A percentile compares a stretch with the other conserved stretches of the same genome.
These are phyloP conservation scores for Neurospora sp. DNA, from an alignment of 495 filamentous ascomycete species.

Conservation along the genomic window DNA sequence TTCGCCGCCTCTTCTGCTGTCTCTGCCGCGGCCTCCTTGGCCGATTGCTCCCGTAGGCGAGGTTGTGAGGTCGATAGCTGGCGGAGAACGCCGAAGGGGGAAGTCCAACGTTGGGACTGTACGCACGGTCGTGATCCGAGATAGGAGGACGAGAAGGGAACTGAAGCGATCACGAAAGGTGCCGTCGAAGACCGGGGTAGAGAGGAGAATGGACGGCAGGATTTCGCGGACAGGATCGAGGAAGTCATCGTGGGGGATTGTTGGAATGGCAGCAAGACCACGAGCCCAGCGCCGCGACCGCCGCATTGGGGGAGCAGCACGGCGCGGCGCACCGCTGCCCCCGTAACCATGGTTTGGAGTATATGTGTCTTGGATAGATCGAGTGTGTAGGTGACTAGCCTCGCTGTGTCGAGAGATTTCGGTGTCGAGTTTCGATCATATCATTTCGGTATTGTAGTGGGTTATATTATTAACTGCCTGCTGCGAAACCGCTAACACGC, in stretches of 20 bases:
- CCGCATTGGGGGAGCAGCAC: conserved; percentile 27
- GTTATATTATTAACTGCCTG: neutral
- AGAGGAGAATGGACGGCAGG: conserved; percentile 8
- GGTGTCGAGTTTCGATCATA: conserved; percentile 12
- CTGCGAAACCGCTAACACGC: neutral
- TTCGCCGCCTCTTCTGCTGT: conserved; percentile 6
- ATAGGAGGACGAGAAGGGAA: neutral
- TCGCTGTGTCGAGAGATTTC: conserved; percentile 12
- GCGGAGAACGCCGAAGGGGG: conserved; percentile 17
- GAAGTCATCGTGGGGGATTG: neutral
- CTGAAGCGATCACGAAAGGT: neutral
- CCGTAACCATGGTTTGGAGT: conserved; percentile 21
- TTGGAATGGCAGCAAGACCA: conserved; percentile 3
- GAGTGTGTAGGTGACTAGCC: neutral
- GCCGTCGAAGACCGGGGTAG: neutral
- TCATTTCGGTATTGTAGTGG: conserved; percentile 5
- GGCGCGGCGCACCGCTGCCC: conserved; percentile 25
- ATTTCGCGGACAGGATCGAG: neutral
- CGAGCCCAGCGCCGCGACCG: conserved; percentile 7
- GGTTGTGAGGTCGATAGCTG: conserved; percentile 20
- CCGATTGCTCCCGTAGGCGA: conserved; percentile 1
- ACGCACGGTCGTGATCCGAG: neutral
- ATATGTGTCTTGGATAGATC: neutral
- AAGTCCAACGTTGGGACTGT: conserved; percentile 8
- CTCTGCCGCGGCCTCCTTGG: conserved; percentile 1